Percentiles rank a stretch among this genome's conserved stretches.
These are phyloP conservation scores for Phytophthora chlamydospora DNA, from an alignment of 352 stramenopile genomes.

Conservation along the genomic window DNA sequence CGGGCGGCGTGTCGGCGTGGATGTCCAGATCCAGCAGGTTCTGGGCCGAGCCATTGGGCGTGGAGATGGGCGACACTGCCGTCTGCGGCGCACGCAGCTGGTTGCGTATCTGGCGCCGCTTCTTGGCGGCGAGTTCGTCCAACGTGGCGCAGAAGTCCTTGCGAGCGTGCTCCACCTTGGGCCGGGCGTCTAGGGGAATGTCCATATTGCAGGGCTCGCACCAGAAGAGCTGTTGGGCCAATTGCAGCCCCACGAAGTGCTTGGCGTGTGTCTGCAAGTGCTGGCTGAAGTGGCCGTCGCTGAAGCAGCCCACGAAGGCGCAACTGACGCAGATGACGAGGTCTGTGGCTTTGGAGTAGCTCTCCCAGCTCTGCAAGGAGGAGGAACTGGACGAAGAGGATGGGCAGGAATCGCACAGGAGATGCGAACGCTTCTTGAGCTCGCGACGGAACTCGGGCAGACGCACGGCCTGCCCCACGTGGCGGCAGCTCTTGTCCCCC, in stretches of 20 bases:
- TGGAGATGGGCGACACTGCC: conserved; percentile 24
- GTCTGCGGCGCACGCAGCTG: conserved; percentile 21
- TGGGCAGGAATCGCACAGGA: conserved; percentile 48
- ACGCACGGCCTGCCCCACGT: conserved; percentile 59
- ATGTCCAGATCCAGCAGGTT: conserved; percentile 19
- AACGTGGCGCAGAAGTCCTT: conserved; percentile 45
- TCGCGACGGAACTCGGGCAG: conserved; percentile 56
- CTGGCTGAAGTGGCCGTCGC: conserved; percentile 53
- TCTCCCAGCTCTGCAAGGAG: conserved; percentile 41
- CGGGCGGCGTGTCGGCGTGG: conserved; percentile 15
- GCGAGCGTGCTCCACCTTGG: conserved; percentile 48
- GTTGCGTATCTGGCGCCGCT: conserved; percentile 44
- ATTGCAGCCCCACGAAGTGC: conserved; percentile 64
- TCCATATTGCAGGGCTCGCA: conserved; percentile 60
- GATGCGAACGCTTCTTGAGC: conserved; percentile 49
- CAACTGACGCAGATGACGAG: conserved; percentile 66
- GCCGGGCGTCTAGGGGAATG: conserved; percentile 34
- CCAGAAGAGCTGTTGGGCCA: conserved; percentile 60
- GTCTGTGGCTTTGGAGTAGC: conserved; percentile 39
- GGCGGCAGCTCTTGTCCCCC: conserved; percentile 59
- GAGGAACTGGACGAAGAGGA: not conserved
- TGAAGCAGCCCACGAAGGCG: conserved; percentile 64
- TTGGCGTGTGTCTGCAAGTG: conserved; percentile 62
- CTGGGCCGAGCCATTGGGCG: conserved; percentile 27
- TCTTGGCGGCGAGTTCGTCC: conserved; percentile 58